phyloP scores from a whole-genome alignment of 208 protist species.

The Leptomonas seymouri region DNA sequence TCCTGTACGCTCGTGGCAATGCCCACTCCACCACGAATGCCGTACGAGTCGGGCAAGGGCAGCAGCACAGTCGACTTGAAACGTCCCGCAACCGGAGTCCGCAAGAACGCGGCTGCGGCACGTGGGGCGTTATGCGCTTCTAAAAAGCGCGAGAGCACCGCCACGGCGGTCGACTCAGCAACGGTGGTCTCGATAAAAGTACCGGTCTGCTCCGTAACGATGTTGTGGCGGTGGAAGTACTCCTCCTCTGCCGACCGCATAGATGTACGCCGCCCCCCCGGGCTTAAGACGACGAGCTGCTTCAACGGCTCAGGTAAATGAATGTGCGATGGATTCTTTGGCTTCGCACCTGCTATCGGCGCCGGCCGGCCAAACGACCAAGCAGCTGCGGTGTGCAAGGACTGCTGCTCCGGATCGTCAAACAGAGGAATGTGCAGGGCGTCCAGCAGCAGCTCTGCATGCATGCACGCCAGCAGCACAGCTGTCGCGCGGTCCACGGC shows the following conservation, averaged over 20 bases:
- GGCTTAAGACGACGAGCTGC: constrained; percentile 29
- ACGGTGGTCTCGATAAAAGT: constrained; percentile 68
- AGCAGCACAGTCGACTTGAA: constrained; percentile 82
- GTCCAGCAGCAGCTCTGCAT: constrained; percentile 88
- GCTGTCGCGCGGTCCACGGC: constrained; percentile 51
- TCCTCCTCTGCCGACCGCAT: constrained; percentile 69
- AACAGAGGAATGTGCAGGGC: constrained; percentile 61
- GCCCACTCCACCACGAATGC: constrained; percentile 85
- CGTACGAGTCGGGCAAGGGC: constrained; percentile 63
- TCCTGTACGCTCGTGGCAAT: constrained; percentile 54
- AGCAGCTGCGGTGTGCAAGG: constrained; percentile 69
- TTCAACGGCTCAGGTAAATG: constrained; percentile 68
- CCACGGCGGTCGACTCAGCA: constrained; percentile 47
- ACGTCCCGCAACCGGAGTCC: constrained; percentile 43
- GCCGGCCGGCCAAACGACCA: constrained; percentile 81
- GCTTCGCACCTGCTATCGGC: constrained; percentile 51
- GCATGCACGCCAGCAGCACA: constrained; percentile 84
- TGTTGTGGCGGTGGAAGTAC: constrained; percentile 58
- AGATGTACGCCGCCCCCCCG: constrained; percentile 33
- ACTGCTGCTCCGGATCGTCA: constrained; percentile 59
- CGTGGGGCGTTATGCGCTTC: constrained; percentile 30
- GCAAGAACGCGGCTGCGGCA: constrained; percentile 58
- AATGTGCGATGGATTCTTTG: constrained; percentile 49
- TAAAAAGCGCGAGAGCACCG: constrained; percentile 56
- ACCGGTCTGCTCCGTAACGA: constrained; percentile 51